These are phyloP conservation scores for Selenicereus undatus DNA, from an alignment of 148 eudicot genomes.

Conservation along the genomic window DNA sequence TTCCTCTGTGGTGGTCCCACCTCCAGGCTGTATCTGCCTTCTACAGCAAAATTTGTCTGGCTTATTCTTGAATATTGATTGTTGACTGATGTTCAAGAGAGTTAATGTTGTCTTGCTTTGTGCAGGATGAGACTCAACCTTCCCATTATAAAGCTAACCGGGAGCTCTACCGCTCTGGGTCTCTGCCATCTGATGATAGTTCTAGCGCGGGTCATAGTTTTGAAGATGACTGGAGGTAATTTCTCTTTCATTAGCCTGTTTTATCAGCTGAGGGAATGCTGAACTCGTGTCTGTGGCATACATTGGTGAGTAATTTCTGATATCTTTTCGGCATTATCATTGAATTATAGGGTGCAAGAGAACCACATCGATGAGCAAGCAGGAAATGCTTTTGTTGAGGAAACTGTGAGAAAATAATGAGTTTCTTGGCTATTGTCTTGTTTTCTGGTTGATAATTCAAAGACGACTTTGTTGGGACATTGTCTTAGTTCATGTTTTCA, in stretches of 20 bases:
- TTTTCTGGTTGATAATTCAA: slow-evolving; percentile 7
- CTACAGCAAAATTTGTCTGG: background rate
- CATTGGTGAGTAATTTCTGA: background rate
- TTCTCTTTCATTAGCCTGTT: background rate
- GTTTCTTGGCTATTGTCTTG: slow-evolving; percentile 19
- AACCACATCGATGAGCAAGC: slow-evolving; percentile 37
- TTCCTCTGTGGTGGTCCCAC: background rate
- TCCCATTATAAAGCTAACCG: slow-evolving; percentile 28
- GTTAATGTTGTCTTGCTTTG: slow-evolving; percentile 15
- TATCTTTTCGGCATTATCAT: slow-evolving; percentile 10
- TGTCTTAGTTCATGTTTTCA: slow-evolving; percentile 24
- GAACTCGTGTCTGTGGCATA: slow-evolving; percentile 1
- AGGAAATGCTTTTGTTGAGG: slow-evolving; percentile 36
- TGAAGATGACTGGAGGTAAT: slow-evolving; percentile 53
- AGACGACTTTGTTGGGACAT: slow-evolving; percentile 10
- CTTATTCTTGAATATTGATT: slow-evolving; percentile 3
- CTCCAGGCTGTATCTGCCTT: background rate
- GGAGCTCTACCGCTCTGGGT: slow-evolving; percentile 36
- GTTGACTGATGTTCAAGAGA: slow-evolving; percentile 1
- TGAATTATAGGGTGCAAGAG: slow-evolving; percentile 50
- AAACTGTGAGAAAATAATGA: slow-evolving; percentile 42
- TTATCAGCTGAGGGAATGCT: background rate
- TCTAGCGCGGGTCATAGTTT: slow-evolving; percentile 23
- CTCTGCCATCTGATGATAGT: slow-evolving; percentile 39
- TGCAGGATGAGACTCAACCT: slow-evolving; percentile 57